Conservation (phyloP, 768 basidiomycete genomes). For the Pleurotus cornucopiae region DNA sequence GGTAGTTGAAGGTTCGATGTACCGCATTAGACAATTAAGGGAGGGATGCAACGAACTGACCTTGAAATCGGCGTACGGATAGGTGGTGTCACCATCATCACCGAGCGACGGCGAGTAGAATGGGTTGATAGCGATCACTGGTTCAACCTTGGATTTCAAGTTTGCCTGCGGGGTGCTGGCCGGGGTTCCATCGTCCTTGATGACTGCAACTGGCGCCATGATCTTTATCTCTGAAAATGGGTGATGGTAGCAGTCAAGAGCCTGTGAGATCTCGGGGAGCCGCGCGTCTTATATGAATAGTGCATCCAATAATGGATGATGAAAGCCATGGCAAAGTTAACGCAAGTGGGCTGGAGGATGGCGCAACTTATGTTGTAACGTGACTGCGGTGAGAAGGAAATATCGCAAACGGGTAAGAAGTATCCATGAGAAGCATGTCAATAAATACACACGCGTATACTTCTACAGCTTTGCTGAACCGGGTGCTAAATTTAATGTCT, state of each 20-base stretch:
- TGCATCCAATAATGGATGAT: background rate
- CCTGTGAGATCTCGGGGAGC: background rate
- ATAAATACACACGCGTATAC: background rate
- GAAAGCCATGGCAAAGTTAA: background rate
- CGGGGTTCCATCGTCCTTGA: conserved; percentile 11
- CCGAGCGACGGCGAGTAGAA: conserved; percentile 63
- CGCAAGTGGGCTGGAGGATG: background rate
- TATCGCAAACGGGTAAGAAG: background rate
- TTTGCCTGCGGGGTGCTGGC: background rate
- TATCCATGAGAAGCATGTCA: background rate
- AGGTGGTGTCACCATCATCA: conserved; percentile 46
- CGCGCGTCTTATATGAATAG: background rate
- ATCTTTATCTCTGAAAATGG: background rate
- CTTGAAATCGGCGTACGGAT: conserved; percentile 57
- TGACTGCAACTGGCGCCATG: conserved; percentile 18
- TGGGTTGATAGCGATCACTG: conserved; percentile 43
- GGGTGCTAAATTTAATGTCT: background rate
- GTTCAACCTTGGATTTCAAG: conserved; percentile 14
- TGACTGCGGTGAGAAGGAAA: background rate
- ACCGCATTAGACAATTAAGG: background rate
- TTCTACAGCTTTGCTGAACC: background rate
- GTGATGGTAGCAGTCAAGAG: background rate
- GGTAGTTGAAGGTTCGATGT: background rate
- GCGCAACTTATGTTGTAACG: conserved; percentile 4
- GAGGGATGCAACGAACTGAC: conserved; percentile 24